These are phyloP conservation scores for Ajuga chamaepitys DNA, from an alignment of 257 asterid species.

Conservation along the genomic window DNA sequence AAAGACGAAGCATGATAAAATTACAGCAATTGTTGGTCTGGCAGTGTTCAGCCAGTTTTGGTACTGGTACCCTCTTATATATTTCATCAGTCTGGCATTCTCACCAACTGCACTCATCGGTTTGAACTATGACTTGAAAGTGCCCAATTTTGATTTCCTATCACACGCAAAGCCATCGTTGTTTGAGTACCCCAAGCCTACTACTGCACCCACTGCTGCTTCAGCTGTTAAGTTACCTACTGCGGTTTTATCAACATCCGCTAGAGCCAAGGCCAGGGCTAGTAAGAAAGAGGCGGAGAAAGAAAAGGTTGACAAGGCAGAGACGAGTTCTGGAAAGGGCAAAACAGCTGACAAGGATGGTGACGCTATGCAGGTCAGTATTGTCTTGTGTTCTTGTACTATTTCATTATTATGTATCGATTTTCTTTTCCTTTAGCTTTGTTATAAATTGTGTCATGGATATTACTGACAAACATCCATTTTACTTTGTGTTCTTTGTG, in stretches of 20 bases:
- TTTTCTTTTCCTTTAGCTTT: not conserved
- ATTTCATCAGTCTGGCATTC: conserved; percentile 83
- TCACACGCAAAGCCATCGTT: conserved; percentile 91
- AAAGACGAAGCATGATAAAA: conserved; percentile 19
- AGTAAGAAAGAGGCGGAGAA: conserved; percentile 87
- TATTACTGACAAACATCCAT: too few species aligned
- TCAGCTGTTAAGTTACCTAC: conserved; percentile 86
- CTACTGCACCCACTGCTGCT: conserved; percentile 56
- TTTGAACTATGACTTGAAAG: conserved; percentile 79
- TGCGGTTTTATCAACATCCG: conserved; percentile 88
- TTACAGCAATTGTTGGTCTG: conserved; percentile 50
- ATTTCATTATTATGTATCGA: not conserved
- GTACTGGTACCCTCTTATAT: conserved; percentile 98
- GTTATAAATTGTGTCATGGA: too few species aligned
- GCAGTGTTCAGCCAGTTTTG: conserved; percentile 98
- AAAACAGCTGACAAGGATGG: conserved; percentile 66
- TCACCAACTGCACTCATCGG: conserved; percentile 97
- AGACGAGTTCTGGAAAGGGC: conserved; percentile 58
- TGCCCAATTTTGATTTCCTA: conserved; percentile 82
- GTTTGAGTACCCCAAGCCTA: conserved; percentile 86
- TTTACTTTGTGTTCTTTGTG: too few species aligned
- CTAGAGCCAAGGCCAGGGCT: conserved; percentile 79
- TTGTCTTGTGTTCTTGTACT: not conserved
- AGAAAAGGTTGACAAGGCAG: conserved; percentile 53
- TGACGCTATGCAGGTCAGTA: conserved; percentile 79